A percentile compares a stretch with the other conserved stretches of the same genome.
phyloP scores from a whole-genome alignment of 768 basidiomycete species.

The Exidia glandulosa region DNA sequence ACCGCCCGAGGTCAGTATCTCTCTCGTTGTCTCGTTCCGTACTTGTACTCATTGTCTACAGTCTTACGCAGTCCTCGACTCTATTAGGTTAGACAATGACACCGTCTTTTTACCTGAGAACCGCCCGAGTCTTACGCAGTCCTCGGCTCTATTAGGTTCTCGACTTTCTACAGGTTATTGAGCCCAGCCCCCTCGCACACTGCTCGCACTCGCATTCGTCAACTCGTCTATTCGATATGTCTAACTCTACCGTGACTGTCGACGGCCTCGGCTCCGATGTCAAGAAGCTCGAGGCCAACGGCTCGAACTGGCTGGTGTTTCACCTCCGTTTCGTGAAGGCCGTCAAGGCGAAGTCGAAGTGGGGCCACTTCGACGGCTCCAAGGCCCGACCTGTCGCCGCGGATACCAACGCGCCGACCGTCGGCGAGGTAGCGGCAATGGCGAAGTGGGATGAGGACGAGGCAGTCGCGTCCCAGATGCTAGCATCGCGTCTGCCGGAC shows the following conservation, averaged over 20 bases:
- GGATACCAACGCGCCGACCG: neutral
- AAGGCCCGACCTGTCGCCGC: conserved; percentile 3
- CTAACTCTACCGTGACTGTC: conserved; percentile 10
- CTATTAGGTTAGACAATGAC: no score
- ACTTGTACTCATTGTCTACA: no score
- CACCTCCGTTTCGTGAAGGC: conserved; percentile 16
- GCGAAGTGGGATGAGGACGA: conserved; percentile 43
- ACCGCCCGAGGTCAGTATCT: no score
- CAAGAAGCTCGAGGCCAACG: conserved; percentile 22
- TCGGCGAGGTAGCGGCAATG: neutral
- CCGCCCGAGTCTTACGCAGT: no score
- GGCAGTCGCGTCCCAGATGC: conserved; percentile 33
- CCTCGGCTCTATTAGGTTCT: no score
- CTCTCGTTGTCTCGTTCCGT: no score
- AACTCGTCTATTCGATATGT: neutral
- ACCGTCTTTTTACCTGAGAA: no score
- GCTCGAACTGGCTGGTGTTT: conserved; percentile 24
- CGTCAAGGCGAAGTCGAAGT: conserved; percentile 19
- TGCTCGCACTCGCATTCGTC: no score
- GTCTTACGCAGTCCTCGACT: no score
- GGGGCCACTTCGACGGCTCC: conserved; percentile 20
- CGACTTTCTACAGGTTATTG: neutral
- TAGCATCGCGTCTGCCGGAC: conserved; percentile 25
- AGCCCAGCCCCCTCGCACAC: neutral
- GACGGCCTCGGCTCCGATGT: conserved; percentile 17